Percentiles rank a stretch among this genome's conserved stretches.
Conservation (phyloP, 306 rosid species). For the Erythrophleum fordii region DNA sequence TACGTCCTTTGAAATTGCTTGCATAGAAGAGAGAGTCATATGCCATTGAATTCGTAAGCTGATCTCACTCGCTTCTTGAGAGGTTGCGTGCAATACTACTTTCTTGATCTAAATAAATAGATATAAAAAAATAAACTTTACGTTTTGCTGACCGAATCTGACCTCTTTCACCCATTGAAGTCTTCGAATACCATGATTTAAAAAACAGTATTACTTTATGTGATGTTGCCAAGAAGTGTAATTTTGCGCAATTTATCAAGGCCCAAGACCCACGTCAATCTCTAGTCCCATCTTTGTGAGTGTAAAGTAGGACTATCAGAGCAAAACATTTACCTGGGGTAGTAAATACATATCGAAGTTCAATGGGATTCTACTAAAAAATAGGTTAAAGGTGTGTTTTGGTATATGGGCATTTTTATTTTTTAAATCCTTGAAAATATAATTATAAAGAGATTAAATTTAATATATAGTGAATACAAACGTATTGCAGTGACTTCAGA, state of each 20-base stretch:
- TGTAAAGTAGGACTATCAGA: too few species aligned
- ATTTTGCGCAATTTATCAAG: not conserved
- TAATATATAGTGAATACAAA: not conserved
- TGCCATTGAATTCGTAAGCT: conserved; percentile 38
- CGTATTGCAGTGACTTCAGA: conserved; percentile 5
- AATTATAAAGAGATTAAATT: too few species aligned
- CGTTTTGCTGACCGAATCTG: not conserved
- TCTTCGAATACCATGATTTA: conserved; percentile 32
- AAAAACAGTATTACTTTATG: conserved; percentile 30
- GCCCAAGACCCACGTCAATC: not conserved
- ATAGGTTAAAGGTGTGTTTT: not conserved
- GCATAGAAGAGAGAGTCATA: not conserved
- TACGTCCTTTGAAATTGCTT: conserved; percentile 28
- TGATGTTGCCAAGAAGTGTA: too few species aligned
- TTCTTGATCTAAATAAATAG: conserved; percentile 37
- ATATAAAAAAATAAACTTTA: not conserved
- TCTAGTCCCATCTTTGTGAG: too few species aligned
- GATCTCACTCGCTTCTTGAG: conserved; percentile 42
- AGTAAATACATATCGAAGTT: too few species aligned
- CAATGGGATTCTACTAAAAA: not conserved
- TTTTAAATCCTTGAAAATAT: not conserved
- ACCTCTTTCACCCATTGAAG: conserved; percentile 37
- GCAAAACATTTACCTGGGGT: too few species aligned
- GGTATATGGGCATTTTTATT: not conserved
- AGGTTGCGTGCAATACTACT: conserved; percentile 49